phyloP scores from a whole-genome alignment of 208 protist genomes.

The Porcisia hertigi region DNA sequence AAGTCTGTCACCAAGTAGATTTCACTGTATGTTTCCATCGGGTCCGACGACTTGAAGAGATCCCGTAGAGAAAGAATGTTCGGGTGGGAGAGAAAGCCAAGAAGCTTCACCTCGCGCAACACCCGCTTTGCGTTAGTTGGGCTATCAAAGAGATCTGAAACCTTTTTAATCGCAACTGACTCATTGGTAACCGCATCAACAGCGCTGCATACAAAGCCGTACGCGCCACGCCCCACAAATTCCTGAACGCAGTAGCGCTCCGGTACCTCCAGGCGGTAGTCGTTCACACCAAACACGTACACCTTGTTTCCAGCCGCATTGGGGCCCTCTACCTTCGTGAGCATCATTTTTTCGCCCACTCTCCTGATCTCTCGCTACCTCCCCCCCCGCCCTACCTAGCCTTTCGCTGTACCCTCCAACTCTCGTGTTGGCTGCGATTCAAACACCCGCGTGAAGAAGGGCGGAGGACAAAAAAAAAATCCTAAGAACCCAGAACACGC shows the following conservation, averaged over 20 bases:
- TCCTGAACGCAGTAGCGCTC: conserved; percentile 66
- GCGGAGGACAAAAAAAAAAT: not conserved
- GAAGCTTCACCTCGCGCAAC: conserved; percentile 80
- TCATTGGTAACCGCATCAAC: conserved; percentile 60
- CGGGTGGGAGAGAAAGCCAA: conserved; percentile 69
- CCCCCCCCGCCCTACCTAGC: not conserved
- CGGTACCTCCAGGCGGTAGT: conserved; percentile 66
- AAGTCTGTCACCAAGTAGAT: conserved; percentile 91
- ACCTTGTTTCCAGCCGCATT: conserved; percentile 68
- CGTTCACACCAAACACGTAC: conserved; percentile 67
- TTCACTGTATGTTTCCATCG: conserved; percentile 56
- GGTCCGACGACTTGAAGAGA: conserved; percentile 46
- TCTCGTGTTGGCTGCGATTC: too few relatives aligned
- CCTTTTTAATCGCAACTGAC: conserved; percentile 98
- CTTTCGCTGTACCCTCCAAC: not conserved
- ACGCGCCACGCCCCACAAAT: conserved; percentile 87
- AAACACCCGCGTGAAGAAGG: not conserved
- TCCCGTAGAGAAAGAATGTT: conserved; percentile 87
- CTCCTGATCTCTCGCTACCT: not conserved
- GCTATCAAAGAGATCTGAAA: conserved; percentile 95
- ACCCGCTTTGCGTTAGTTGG: conserved; percentile 88
- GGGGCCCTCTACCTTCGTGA: conserved; percentile 66
- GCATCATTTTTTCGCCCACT: conserved; percentile 42
- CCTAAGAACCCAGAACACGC: not conserved
- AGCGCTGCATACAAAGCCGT: conserved; percentile 88